Base-by-base conservation (phyloP, 495 filamentous ascomycete species). In the Penicillium lividum region DNA sequence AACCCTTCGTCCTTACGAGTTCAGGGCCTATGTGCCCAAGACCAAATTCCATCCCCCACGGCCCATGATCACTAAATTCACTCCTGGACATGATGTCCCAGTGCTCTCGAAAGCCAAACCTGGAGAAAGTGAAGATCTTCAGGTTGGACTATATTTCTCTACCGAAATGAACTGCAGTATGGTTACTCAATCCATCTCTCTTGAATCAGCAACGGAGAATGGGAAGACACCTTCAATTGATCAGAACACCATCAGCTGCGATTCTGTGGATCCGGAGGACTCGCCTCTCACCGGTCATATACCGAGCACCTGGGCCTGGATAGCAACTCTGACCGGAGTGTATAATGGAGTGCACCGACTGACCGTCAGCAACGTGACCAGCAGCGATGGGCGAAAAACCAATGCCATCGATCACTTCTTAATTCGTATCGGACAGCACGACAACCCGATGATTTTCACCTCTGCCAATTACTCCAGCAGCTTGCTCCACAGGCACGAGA, bases 31-130 rank as follows among this genome's bases (percentile, higher is more conserved):
- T 64, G 84, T 89, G 6, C 85, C 82, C 0, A 78, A 75, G 29
- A 60, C 71, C 1, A 67, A 68, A 7, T 89, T 78, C 58, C 58
- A 80, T 5, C 50, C 64, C 16, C 84, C 84, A n/a, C 71, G 75
- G 1, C 87, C 88, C 5, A 85, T 86, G 75, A 84, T 91, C 60
- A 89, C 87, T 9, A 77, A 78, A 47, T 86, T 90, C 60, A 53
- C 68, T 0, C 88, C 88, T 0, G 85, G 86, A 4, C 88, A 91
- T 61, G 88, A 91, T 57, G 58, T 66, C 0, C 82, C 86, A 2
- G 54, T 88, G 0, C 63, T 80, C 7, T 88, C 86, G 0, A 79
- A 72, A 4, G 77, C 76, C 6, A 55, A 42, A 13, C 68, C 77
- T 0, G 73, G 69, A 29, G 72, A 80, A 43, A 60, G 73, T 7